A percentile compares a stretch with the other conserved stretches of the same genome.
Conservation (phyloP, 2,329 filamentous ascomycete genomes). For the Colletotrichum nymphaeae region DNA sequence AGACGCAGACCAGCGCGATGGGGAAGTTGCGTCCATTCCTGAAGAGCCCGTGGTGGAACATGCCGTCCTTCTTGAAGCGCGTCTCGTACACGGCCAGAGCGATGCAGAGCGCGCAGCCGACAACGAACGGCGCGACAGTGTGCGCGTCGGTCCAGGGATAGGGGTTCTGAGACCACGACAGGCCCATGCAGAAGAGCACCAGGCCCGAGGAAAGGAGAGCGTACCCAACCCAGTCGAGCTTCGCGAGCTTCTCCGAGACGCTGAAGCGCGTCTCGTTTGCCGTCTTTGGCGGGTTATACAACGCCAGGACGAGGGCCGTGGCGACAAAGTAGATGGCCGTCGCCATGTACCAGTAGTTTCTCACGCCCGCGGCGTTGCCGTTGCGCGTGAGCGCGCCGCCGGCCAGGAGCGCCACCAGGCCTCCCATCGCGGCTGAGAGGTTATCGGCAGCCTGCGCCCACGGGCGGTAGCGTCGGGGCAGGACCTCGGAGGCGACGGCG, state of each 20-base stretch:
- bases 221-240: slow-evolving; percentile 44
- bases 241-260: no score
- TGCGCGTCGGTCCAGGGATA: slow-evolving; percentile 50
- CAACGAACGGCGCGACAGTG: slow-evolving; percentile 47
- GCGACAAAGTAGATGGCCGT: slow-evolving; percentile 43
- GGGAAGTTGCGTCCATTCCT: no score
- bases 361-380: slow-evolving; percentile 45
- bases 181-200: slow-evolving; percentile 50
- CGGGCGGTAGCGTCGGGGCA: no score
- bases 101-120: no score
- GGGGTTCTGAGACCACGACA: slow-evolving; percentile 52
- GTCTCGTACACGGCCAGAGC: no score
- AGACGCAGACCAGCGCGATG: no score
- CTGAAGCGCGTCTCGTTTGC: no score
- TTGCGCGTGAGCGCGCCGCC: slow-evolving; percentile 48
- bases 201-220: slow-evolving; percentile 46
- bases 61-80: no score
- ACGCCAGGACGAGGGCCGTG: slow-evolving; percentile 34
- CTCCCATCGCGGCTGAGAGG: slow-evolving; percentile 44
- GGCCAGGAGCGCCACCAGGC: slow-evolving; percentile 52
- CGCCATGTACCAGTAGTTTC: slow-evolving; percentile 49
- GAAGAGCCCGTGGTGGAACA: no score
- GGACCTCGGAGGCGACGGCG: no score
- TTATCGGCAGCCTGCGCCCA: slow-evolving; percentile 45
- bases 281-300: no score